These are phyloP conservation scores for Saccharomycopsis javanensis DNA, from an alignment of 805 yeast genomes.

Conservation along the genomic window DNA sequence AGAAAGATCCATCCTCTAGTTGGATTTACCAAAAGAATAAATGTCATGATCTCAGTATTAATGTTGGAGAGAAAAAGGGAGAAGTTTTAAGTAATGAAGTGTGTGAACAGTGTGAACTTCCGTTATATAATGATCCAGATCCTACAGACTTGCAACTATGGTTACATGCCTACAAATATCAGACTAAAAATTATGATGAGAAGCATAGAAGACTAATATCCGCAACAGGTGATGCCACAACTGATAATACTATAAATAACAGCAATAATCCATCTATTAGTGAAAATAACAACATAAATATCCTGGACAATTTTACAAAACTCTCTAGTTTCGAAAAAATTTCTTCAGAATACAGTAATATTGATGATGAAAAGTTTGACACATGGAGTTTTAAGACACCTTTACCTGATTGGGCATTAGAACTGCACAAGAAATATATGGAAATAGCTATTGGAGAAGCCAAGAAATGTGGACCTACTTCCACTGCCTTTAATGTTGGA, in stretches of 20 bases:
- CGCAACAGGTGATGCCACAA: not conserved
- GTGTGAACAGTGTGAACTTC: slow-evolving; percentile 61
- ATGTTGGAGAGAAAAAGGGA: slow-evolving; percentile 32
- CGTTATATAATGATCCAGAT: slow-evolving; percentile 79
- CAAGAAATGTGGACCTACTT: slow-evolving; percentile 65
- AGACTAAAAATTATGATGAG: slow-evolving; percentile 25
- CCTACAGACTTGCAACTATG: slow-evolving; percentile 78
- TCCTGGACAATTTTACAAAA: not conserved
- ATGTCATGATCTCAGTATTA: not conserved
- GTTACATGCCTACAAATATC: slow-evolving; percentile 84
- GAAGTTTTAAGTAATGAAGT: slow-evolving; percentile 49
- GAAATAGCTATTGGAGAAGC: slow-evolving; percentile 70
- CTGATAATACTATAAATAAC: not conserved
- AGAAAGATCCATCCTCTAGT: slow-evolving; percentile 52
- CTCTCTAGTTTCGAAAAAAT: not conserved
- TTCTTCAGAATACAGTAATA: slow-evolving; percentile 3
- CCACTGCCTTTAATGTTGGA: slow-evolving; percentile 91
- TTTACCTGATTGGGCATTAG: slow-evolving; percentile 76
- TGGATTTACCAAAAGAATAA: slow-evolving; percentile 44
- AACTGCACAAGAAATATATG: slow-evolving; percentile 54
- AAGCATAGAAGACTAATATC: not conserved
- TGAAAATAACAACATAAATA: too few relatives aligned
- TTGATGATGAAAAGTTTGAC: slow-evolving; percentile 26
- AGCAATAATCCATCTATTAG: not conserved
- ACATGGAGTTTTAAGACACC: slow-evolving; percentile 70